Percentiles rank a stretch among this genome's conserved stretches.
Conservation (phyloP, 768 basidiomycete genomes). For the Multifurca ochricompacta region DNA sequence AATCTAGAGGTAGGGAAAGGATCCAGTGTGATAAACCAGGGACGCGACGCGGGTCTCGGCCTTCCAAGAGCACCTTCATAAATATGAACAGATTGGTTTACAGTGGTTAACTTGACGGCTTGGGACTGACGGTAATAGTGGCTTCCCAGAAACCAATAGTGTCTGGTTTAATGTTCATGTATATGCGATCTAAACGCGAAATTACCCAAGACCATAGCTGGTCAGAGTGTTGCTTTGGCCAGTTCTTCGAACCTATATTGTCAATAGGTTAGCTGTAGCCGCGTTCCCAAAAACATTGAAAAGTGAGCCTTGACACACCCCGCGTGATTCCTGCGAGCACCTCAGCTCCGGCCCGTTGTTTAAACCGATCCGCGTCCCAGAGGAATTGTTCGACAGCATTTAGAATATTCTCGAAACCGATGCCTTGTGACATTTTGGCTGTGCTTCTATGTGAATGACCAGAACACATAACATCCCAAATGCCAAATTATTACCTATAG, state of each 20-base stretch:
- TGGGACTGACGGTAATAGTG: slow-evolving; percentile 44
- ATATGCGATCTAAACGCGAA: slow-evolving; percentile 52
- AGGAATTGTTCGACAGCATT: slow-evolving; percentile 53
- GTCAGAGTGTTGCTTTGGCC: slow-evolving; percentile 48
- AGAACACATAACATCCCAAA: not conserved
- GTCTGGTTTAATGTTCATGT: slow-evolving; percentile 76
- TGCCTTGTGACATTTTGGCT: slow-evolving; percentile 63
- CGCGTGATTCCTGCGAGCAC: slow-evolving; percentile 67
- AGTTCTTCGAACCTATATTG: slow-evolving; percentile 70
- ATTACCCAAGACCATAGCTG: slow-evolving; percentile 69
- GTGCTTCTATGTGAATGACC: slow-evolving; percentile 13
- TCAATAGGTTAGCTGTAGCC: slow-evolving; percentile 10
- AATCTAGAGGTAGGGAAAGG: slow-evolving; percentile 66
- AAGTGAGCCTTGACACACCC: slow-evolving; percentile 37
- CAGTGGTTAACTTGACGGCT: not conserved
- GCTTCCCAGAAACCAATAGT: slow-evolving; percentile 71
- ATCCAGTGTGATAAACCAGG: slow-evolving; percentile 72
- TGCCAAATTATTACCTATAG: slow-evolving; percentile 34
- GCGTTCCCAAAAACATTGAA: not conserved
- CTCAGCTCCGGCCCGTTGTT: slow-evolving; percentile 76
- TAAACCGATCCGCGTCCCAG: slow-evolving; percentile 66
- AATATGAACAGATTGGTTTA: not conserved
- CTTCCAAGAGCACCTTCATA: slow-evolving; percentile 36
- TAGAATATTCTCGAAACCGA: slow-evolving; percentile 45
- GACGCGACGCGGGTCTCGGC: slow-evolving; percentile 75